A percentile compares a stretch with the other conserved stretches of the same genome.
Evolutionary conservation across 495 filamentous ascomycete genomes (phyloP).

Genomic region (Emericellopsis terricola): DNA sequence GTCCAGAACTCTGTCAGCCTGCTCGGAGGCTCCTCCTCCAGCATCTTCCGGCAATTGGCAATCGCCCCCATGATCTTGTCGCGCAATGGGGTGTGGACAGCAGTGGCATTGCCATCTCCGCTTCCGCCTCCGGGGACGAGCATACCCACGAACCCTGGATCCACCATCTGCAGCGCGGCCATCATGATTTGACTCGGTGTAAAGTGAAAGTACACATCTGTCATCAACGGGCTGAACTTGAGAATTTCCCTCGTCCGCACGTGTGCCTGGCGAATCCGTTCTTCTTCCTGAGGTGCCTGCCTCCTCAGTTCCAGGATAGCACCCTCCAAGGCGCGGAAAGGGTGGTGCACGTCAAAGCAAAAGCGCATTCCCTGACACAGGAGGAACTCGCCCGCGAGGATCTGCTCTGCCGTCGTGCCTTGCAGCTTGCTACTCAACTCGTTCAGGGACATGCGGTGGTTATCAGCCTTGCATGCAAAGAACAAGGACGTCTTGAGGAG

Average conservation of each 20-base stretch:
- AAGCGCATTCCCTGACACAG: slow-evolving; percentile 88
- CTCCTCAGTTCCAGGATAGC: slow-evolving; percentile 59
- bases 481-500: slow-evolving; percentile 79
- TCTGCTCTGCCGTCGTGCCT: slow-evolving; percentile 50
- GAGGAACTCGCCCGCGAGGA: slow-evolving; percentile 79
- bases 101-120: slow-evolving; percentile 14
- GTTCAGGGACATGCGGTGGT: slow-evolving; percentile 52
- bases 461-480: slow-evolving; percentile 83
- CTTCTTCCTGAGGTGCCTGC: slow-evolving; percentile 26
- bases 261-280: slow-evolving; percentile 50
- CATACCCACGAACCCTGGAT: slow-evolving; percentile 49
- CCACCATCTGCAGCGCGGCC: slow-evolving; percentile 55
- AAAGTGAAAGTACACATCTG: slow-evolving; percentile 90
- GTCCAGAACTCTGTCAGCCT: slow-evolving; percentile 21
- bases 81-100: slow-evolving; percentile 6
- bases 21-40: slow-evolving; percentile 27
- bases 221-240: slow-evolving; percentile 62
- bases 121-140: slow-evolving; percentile 31
- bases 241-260: slow-evolving; percentile 49
- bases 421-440: slow-evolving; percentile 40
- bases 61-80: slow-evolving; percentile 30
- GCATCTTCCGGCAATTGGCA: slow-evolving; percentile 29
- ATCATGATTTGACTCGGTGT: slow-evolving; percentile 90
- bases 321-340: slow-evolving; percentile 73
- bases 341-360: slow-evolving; percentile 82